Conservation (phyloP, 306 rosid species). For the Rosa chinensis region DNA sequence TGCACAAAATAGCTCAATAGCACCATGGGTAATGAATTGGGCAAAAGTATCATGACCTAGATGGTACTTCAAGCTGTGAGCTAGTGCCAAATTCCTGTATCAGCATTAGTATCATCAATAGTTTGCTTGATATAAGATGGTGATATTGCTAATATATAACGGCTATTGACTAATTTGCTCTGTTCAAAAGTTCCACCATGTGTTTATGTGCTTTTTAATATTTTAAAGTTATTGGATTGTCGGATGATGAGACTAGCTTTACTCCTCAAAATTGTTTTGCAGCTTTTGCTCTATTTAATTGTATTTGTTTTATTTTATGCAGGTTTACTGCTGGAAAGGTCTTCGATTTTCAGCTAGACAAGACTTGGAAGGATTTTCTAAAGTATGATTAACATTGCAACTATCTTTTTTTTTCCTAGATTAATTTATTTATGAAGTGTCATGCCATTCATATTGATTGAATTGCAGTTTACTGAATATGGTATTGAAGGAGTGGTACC, state of each 20-base stretch:
- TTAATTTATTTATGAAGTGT: neutral
- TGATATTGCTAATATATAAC: neutral
- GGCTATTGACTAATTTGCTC: neutral
- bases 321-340: conserved; percentile 99
- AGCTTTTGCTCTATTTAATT: neutral
- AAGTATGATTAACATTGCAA: conserved; percentile 41
- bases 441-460: conserved; percentile 11
- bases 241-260: neutral
- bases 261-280: neutral
- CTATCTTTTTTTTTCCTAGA: neutral
- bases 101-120: neutral
- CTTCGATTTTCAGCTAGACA: conserved; percentile 93
- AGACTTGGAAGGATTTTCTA: conserved; percentile 95
- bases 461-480: conserved; percentile 80
- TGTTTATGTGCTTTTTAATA: neutral
- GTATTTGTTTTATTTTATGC: conserved; percentile 29
- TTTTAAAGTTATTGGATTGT: neutral
- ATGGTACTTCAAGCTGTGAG: neutral
- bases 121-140: neutral
- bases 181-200: neutral
- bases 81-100: neutral
- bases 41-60: neutral
- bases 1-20: neutral
- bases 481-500: conserved; percentile 96
- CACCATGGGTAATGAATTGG: neutral